Evolutionary conservation across 2,329 filamentous ascomycete species (phyloP).

Genomic region (Fusarium tupiense): DNA sequence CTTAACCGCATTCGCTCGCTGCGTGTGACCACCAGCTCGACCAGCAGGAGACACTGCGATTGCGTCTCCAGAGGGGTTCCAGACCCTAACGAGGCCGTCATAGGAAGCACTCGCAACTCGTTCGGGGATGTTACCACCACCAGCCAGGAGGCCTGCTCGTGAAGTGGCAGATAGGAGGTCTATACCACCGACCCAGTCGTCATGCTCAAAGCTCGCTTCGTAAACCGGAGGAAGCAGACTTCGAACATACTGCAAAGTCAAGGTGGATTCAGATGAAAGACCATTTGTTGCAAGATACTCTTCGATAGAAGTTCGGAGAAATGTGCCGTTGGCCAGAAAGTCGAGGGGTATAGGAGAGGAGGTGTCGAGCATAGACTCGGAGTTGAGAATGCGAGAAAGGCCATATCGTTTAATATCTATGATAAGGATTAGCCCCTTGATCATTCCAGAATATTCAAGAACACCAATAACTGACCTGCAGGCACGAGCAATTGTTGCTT

Average conservation of each 20-base stretch:
- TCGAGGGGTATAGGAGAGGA: constrained; percentile 81
- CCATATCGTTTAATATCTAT: constrained; percentile 75
- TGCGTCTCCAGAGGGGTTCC: constrained; percentile 89
- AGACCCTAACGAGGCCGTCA: constrained; percentile 87
- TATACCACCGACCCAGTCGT: constrained; percentile 93
- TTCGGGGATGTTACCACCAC: constrained; percentile 43
- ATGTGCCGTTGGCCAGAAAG: constrained; percentile 94
- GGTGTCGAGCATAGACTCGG: constrained; percentile 75
- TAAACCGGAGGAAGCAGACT: constrained; percentile 90
- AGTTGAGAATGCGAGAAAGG: constrained; percentile 76
- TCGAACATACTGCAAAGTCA: constrained; percentile 92
- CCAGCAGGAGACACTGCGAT: constrained; percentile 78
- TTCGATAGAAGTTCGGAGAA: constrained; percentile 87
- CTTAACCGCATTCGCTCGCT: constrained; percentile 82
- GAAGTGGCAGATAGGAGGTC: constrained; percentile 80
- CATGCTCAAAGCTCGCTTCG: constrained; percentile 92
- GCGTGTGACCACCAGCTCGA: constrained; percentile 76
- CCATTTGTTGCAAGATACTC: constrained; percentile 89
- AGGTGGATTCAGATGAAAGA: constrained; percentile 85
- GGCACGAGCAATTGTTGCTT: constrained; percentile 71
- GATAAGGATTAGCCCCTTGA: not conserved
- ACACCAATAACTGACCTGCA: constrained; percentile 54
- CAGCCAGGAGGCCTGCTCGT: constrained; percentile 61
- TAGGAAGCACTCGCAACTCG: constrained; percentile 92
- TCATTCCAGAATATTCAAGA: not conserved